Conservation (phyloP, 1,284 basidiomycete genomes). For the Sphaerobolus stellatus region DNA sequence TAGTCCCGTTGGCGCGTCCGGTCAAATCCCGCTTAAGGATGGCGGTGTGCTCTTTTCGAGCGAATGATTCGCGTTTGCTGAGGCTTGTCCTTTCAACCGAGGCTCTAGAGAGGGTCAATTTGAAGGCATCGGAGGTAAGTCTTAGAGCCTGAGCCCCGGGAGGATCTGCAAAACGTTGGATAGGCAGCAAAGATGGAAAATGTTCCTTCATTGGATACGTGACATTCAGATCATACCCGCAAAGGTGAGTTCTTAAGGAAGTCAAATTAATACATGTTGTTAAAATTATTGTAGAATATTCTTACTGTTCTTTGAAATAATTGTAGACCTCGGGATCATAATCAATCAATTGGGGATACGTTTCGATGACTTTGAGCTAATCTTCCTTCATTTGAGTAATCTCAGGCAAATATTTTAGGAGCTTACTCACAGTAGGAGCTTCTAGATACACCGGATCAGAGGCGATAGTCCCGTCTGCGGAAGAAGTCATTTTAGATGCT, state of each 20-base stretch:
- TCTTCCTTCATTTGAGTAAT: neutral
- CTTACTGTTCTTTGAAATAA: constrained; percentile 19
- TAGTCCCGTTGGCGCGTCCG: constrained; percentile 44
- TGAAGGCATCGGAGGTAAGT: no score
- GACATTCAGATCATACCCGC: constrained; percentile 64
- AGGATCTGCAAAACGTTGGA: no score
- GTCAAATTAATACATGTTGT: neutral
- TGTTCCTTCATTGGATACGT: constrained; percentile 51
- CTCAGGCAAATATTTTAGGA: no score
- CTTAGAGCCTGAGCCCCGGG: no score
- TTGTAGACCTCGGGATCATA: constrained; percentile 16
- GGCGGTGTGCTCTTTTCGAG: no score
- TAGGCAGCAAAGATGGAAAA: neutral
- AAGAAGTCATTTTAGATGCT: neutral
- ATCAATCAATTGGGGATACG: constrained; percentile 46
- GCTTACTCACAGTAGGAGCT: constrained; percentile 53
- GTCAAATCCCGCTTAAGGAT: constrained; percentile 29
- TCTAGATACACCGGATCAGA: constrained; percentile 48
- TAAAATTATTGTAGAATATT: constrained; percentile 40
- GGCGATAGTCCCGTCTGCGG: constrained; percentile 52
- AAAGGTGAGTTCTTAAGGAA: constrained; percentile 52
- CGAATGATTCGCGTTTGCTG: no score
- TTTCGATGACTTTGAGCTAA: constrained; percentile 59
- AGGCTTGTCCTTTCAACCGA: no score
- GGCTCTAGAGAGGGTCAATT: no score